Conservation (phyloP, 495 filamentous ascomycete species). For the Tuber melanosporum region DNA sequence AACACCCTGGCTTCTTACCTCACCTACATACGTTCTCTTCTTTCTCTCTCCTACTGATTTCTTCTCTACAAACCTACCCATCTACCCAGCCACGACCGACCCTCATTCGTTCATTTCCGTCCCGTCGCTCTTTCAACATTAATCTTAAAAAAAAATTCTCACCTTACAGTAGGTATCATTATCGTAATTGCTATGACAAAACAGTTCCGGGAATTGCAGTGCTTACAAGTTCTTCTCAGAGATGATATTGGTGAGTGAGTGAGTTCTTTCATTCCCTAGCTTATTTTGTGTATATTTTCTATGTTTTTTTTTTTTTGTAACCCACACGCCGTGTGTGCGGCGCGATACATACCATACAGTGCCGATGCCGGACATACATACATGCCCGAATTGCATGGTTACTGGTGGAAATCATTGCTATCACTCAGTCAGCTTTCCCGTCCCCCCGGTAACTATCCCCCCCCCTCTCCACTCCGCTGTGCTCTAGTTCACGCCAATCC, state of each 20-base stretch:
- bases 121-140: background rate
- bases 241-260: constrained; percentile 33
- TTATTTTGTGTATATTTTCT: background rate
- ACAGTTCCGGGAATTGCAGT: constrained; percentile 34
- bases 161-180: background rate
- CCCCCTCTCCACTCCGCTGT: background rate
- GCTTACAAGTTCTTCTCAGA: constrained; percentile 31
- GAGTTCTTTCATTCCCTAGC: background rate
- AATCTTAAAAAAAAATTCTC: background rate
- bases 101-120: background rate
- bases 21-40: background rate
- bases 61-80: background rate
- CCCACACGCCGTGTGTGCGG: background rate
- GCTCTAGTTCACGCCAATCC: background rate
- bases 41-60: background rate
- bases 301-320: background rate
- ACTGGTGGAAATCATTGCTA: background rate
- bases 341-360: no score
- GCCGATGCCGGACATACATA: background rate
- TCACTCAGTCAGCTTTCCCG: background rate
- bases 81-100: background rate
- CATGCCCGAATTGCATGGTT: background rate
- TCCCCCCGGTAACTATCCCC: background rate
- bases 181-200: constrained; percentile 29
- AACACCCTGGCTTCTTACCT: background rate